phyloP scores from a whole-genome alignment of 2,329 filamentous ascomycete genomes.

The Plenodomus tracheiphilus region DNA sequence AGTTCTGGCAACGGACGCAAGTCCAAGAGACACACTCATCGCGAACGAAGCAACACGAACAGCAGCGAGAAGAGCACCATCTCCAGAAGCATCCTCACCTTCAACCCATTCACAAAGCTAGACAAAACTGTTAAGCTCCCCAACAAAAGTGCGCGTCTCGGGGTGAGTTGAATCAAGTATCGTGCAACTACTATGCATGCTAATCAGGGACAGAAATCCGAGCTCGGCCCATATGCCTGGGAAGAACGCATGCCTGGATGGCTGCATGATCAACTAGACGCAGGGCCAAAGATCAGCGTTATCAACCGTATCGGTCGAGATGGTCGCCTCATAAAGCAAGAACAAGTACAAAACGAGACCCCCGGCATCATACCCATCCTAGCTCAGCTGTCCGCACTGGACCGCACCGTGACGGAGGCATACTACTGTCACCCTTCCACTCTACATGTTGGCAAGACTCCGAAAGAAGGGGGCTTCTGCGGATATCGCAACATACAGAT shows the following conservation, averaged over 20 bases:
- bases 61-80: slow-evolving; percentile 42
- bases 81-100: slow-evolving; percentile 39
- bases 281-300: slow-evolving; percentile 44
- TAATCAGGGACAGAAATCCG: slow-evolving; percentile 42
- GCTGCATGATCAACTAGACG: slow-evolving; percentile 47
- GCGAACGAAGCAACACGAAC: slow-evolving; percentile 29
- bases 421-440: slow-evolving; percentile 79
- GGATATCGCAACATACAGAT: slow-evolving; percentile 96
- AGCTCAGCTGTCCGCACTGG: slow-evolving; percentile 59
- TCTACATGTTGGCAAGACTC: slow-evolving; percentile 74
- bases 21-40: slow-evolving; percentile 26
- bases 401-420: slow-evolving; percentile 66
- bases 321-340: slow-evolving; percentile 47
- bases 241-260: slow-evolving; percentile 51
- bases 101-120: slow-evolving; percentile 35
- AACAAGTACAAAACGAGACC: slow-evolving; percentile 51
- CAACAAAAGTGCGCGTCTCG: slow-evolving; percentile 36
- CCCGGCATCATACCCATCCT: slow-evolving; percentile 51
- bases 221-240: slow-evolving; percentile 53
- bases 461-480: slow-evolving; percentile 90
- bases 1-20: slow-evolving; percentile 17
- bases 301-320: slow-evolving; percentile 48
- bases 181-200: neutral
- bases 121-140: slow-evolving; percentile 36
- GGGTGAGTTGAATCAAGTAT: slow-evolving; percentile 28